phyloP scores from a whole-genome alignment of 2,329 filamentous ascomycete species.

The Colletotrichum sp. region DNA sequence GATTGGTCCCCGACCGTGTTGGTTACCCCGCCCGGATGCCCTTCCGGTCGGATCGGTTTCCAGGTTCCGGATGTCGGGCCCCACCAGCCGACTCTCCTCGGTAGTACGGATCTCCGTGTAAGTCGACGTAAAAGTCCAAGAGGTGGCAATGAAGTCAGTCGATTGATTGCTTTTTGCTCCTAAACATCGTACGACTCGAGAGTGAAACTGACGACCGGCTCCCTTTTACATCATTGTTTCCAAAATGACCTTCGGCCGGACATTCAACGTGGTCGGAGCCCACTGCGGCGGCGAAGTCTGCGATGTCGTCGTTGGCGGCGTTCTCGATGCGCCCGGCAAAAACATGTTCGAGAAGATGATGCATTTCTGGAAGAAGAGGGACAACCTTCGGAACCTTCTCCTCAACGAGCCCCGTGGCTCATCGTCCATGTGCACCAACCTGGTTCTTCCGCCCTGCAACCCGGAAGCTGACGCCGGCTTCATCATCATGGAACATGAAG shows the following conservation, averaged over 20 bases:
- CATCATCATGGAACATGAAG: slow-evolving; percentile 51
- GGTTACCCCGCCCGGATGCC: background rate
- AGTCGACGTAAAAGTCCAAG: background rate
- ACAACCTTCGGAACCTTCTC: slow-evolving; percentile 44
- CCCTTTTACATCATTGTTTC: background rate
- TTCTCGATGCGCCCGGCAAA: slow-evolving; percentile 45
- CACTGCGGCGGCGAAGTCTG: slow-evolving; percentile 49
- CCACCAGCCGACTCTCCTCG: background rate
- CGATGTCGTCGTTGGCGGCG: slow-evolving; percentile 53
- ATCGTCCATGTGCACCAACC: slow-evolving; percentile 42
- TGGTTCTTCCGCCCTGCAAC: slow-evolving; percentile 47
- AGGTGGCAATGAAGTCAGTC: background rate
- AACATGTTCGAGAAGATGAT: slow-evolving; percentile 54
- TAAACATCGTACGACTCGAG: too few relatives aligned
- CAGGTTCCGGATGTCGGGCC: background rate
- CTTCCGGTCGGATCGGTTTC: background rate
- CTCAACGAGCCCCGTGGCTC: slow-evolving; percentile 52
- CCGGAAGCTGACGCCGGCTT: slow-evolving; percentile 49
- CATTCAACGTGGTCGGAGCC: slow-evolving; percentile 35
- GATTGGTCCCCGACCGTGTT: background rate
- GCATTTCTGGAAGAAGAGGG: slow-evolving; percentile 44
- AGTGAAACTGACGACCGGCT: background rate
- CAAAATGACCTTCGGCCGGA: slow-evolving; percentile 17
- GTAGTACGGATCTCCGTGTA: background rate
- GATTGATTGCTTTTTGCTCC: background rate